A percentile compares a stretch with the other conserved stretches of the same genome.
These are phyloP conservation scores for Eutrema japonicum DNA, from an alignment of 345 rosid genomes.

Conservation along the genomic window DNA sequence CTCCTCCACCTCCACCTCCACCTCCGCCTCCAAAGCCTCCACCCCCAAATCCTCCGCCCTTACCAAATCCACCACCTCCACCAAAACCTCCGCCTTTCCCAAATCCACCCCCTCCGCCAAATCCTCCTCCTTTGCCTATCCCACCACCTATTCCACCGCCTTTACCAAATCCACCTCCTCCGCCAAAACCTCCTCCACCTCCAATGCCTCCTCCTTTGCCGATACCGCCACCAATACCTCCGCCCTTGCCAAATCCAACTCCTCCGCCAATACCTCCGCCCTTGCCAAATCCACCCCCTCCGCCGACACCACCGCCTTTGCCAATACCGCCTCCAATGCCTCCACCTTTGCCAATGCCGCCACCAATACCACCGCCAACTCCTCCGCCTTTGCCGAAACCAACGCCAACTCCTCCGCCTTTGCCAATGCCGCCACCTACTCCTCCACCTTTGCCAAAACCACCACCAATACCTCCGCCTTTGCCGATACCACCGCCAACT, in stretches of 20 bases:
- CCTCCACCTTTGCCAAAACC: slow-evolving; percentile 32
- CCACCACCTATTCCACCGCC: slow-evolving; percentile 42
- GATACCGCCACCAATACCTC: slow-evolving; percentile 7
- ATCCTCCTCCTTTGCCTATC: slow-evolving; percentile 36
- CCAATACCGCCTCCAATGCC: slow-evolving; percentile 26
- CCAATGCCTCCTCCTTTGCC: slow-evolving; percentile 23
- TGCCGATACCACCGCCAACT: slow-evolving; percentile 15
- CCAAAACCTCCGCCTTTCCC: slow-evolving; percentile 24
- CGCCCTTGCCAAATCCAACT: neutral
- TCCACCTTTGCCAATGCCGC: slow-evolving; percentile 16
- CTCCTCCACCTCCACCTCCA: slow-evolving; percentile 13
- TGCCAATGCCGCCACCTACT: slow-evolving; percentile 5
- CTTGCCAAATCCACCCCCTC: neutral
- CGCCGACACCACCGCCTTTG: neutral
- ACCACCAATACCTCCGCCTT: slow-evolving; percentile 17
- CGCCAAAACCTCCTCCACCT: slow-evolving; percentile 25
- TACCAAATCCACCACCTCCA: slow-evolving; percentile 19
- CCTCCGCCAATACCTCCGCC: slow-evolving; percentile 23
- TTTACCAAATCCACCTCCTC: slow-evolving; percentile 39
- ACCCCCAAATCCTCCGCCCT: slow-evolving; percentile 32
- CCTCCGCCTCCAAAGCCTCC: slow-evolving; percentile 26
- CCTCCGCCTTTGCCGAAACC: neutral
- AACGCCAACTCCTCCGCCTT: slow-evolving; percentile 27
- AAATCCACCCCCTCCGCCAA: slow-evolving; percentile 36
- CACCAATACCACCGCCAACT: slow-evolving; percentile 29